These are phyloP conservation scores for Rhizopus arrhizus DNA, from an alignment of 371 early-diverging fungal genomes.

Conservation along the genomic window DNA sequence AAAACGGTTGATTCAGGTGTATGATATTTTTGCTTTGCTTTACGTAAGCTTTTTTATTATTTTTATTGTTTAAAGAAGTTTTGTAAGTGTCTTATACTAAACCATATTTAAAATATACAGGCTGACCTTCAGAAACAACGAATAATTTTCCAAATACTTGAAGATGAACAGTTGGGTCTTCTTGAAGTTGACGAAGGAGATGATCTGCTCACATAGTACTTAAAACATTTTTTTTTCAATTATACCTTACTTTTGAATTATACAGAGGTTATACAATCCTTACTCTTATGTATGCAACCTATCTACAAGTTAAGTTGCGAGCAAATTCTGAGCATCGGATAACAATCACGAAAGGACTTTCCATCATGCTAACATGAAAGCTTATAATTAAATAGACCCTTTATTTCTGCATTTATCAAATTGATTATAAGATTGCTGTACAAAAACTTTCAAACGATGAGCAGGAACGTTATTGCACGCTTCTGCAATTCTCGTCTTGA, in stretches of 20 bases:
- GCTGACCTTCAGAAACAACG: conserved; percentile 10
- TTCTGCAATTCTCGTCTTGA: too few relatives aligned
- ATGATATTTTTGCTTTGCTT: conserved; percentile 14
- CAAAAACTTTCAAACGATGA: conserved; percentile 9
- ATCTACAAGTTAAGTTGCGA: too few relatives aligned
- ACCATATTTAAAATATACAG: conserved; percentile 15
- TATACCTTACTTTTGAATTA: conserved; percentile 8
- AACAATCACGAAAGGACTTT: too few relatives aligned
- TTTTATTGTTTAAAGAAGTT: conserved; percentile 8
- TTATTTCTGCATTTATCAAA: conserved; percentile 13
- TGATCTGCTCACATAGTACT: conserved; percentile 8
- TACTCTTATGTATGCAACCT: background rate
- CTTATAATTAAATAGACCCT: conserved; percentile 1
- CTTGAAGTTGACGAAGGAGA: background rate
- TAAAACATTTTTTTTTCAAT: background rate
- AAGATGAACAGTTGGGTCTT: conserved; percentile 13
- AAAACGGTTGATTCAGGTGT: conserved; percentile 5
- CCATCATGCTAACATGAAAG: conserved; percentile 2
- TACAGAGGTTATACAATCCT: conserved; percentile 4
- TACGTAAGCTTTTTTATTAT: conserved; percentile 10
- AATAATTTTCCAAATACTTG: background rate
- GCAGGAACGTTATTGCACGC: too few relatives aligned
- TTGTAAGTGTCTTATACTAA: conserved; percentile 9
- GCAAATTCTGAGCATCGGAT: too few relatives aligned
- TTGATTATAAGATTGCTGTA: conserved; percentile 12